Conservation (phyloP, 2,329 filamentous ascomycete genomes). For the Biscogniauxia marginata region DNA sequence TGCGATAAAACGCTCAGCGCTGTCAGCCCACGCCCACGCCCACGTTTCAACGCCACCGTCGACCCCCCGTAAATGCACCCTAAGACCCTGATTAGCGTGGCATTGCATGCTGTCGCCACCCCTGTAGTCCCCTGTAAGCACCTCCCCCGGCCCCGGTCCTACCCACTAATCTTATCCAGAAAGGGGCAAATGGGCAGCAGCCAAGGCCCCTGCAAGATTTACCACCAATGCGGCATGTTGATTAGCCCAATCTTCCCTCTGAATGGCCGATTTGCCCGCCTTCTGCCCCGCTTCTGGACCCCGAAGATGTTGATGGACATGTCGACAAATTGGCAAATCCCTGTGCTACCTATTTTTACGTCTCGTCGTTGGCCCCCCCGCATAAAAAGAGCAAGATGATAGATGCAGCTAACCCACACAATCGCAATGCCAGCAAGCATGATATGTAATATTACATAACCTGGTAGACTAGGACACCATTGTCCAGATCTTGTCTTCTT, state of each 20-base stretch:
- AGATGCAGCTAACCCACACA: no score
- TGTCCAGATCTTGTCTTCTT: no score
- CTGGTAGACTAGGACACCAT: no score
- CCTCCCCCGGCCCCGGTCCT: background rate
- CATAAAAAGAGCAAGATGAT: background rate
- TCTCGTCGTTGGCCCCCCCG: background rate
- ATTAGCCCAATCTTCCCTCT: background rate
- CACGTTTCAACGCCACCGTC: constrained; percentile 4
- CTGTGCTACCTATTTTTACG: background rate
- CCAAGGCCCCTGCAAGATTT: background rate
- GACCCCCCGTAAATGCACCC: background rate
- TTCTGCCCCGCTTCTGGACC: background rate
- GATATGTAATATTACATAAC: no score
- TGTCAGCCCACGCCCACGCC: background rate
- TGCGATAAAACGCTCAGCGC: background rate
- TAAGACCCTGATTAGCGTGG: background rate
- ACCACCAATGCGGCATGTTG: background rate
- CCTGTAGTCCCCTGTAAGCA: background rate
- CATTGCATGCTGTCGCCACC: background rate
- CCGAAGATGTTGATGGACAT: background rate
- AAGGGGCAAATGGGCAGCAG: background rate
- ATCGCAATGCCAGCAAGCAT: no score
- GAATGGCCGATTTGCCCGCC: background rate
- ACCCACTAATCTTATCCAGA: background rate
- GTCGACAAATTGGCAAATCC: background rate